Evolutionary conservation across 345 rosid species (phyloP).

Genomic region (Sonneratia caseolaris): DNA sequence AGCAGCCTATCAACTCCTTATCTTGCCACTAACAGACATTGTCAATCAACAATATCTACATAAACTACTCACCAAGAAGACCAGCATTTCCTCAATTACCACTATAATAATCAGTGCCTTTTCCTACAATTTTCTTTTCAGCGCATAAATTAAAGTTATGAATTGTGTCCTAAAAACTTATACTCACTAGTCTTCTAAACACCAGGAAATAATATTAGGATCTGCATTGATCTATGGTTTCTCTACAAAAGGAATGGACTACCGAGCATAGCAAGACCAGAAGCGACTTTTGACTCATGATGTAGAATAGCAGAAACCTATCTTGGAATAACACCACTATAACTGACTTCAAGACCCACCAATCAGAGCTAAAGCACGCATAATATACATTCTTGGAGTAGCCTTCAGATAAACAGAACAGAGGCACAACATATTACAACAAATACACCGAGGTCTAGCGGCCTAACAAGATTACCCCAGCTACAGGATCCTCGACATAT

Average conservation of each 20-base stretch:
- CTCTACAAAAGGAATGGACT: background rate
- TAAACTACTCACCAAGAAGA: background rate
- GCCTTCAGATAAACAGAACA: background rate
- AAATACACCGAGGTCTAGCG: background rate
- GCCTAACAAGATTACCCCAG: too few species aligned
- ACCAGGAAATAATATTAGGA: background rate
- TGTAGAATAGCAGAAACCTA: background rate
- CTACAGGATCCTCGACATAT: too few species aligned
- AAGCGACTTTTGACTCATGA: background rate
- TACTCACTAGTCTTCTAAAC: background rate
- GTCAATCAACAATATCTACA: background rate
- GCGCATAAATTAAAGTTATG: background rate
- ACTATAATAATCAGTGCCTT: background rate
- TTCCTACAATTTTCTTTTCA: background rate
- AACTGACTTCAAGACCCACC: background rate
- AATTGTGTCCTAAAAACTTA: too few species aligned
- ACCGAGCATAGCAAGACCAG: background rate
- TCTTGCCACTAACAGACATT: background rate
- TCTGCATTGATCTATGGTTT: background rate
- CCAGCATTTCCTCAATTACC: background rate
- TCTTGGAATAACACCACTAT: background rate
- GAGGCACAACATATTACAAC: background rate
- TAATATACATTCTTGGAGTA: too few species aligned
- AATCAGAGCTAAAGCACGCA: background rate
- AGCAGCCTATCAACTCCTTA: background rate